Evolutionary conservation across 2,329 filamentous ascomycete genomes (phyloP), one percentile per base, ranked within the genome.

Genomic region (Pseudogymnoascus sp.): DNA sequence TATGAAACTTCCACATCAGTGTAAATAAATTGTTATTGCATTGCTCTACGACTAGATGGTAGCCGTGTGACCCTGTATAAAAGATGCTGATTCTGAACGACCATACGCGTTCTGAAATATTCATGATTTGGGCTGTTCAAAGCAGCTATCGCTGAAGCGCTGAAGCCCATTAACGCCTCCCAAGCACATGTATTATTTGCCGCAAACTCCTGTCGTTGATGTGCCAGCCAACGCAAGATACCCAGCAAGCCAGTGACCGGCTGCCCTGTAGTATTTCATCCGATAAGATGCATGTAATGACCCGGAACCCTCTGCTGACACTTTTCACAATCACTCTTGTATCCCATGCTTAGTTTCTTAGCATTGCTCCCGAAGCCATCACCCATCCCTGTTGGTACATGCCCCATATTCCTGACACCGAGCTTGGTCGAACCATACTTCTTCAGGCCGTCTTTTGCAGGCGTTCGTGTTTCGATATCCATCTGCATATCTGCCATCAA

Each of bases 321-420:
- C 75, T 92, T 92, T 66, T 92, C 89, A 73, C 90, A 93, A 74
- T 91, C 89, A 11, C 86, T 82, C 67, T 89, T 80, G 77, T 88
- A 92, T 61, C 90, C 90, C 84, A 92, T 91, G 70, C 88, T 90
- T 74, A 92, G 88, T 66, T 83, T 85, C 73, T 84, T 85, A 76
- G 88, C 89, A 82, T 85, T 85, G 68, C 84, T 83, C 10, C 61
- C 48, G 10, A 64, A 63, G 60, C 60, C 66, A 19, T 64, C 57
- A 45, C 45, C 41, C 14, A 67, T 60, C 23, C 69, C 68, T 19
- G 65, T 67, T n/a, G 68, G 68, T 57, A 65, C 66, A 6, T 70
- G 71, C 16, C 71, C 71, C 71, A 72, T 73, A 41, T 66, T 68
- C 65, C 72, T 63, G 25, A 74, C 64, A 63, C 72, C 73, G 60